Base-by-base conservation (phyloP, 441 rosid species). In the Croton setiger region DNA sequence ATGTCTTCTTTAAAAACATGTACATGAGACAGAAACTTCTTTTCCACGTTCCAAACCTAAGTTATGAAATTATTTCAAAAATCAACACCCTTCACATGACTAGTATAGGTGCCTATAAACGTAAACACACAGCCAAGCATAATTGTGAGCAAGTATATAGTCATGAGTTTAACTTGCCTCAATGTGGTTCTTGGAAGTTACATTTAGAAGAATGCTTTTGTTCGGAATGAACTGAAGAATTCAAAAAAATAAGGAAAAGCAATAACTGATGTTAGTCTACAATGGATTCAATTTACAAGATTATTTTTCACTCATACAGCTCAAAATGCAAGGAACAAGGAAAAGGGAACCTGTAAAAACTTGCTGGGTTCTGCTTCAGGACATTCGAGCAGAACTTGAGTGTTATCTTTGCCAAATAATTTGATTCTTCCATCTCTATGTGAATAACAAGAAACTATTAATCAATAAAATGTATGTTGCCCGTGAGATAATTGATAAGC, bases 41-140 rank as follows among this genome's bases (percentile, higher is more conserved):
- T 88, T 53, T 92, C 93, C 64, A 92, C 70, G 68, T 92, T 84
- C 99, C 99, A 94, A 45, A 92, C 97, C 99, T 94, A 76, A 4
- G 63, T 37, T 10, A 61, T 9, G 57, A 44, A 47, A 8, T 63
- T 13, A 56, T 52, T 70, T 69, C 23, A 33, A 62, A 79, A 74
- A 9, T 72, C n/a, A n/a, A n/a, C n/a, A n/a, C n/a, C n/a, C n/a
- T n/a, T 75, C 31, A 79, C 1, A 31, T 27, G 21, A 21, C 31
- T 12, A 55, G 0, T 31, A 23, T 21, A 55, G 5, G n/a, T 37
- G 23, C 66, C 49, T 7, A 15, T 7, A 5, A 48, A 5, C 48
- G 35, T 47, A 48, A 3, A 48, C 18, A 59, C 15, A 58, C 12
- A 3, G 12, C 4, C 21, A 58, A 1, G 49, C 60, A 31, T 27